Percentiles rank a stretch among this genome's conserved stretches.
These are phyloP conservation scores for Pyrenopolyporus hunteri DNA, from an alignment of 495 filamentous ascomycete species.

Conservation along the genomic window DNA sequence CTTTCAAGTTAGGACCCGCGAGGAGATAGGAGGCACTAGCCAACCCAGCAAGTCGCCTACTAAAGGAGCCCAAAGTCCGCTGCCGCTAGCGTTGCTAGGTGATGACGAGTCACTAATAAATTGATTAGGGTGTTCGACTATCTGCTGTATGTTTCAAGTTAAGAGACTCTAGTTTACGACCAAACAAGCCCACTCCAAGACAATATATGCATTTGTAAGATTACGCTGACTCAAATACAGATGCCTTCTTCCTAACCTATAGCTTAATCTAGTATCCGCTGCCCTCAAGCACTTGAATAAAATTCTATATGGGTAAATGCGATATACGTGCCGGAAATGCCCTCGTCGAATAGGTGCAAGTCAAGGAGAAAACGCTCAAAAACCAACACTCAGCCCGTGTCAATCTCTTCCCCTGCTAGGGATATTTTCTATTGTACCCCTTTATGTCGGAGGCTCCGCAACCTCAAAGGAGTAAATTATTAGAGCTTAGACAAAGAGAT, in stretches of 20 bases:
- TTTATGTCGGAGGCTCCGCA: too few species aligned
- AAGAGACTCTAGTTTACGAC: neutral
- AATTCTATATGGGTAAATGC: too few species aligned
- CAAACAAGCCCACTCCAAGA: neutral
- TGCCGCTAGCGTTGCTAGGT: conserved; percentile 3
- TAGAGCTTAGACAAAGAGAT: conserved; percentile 1
- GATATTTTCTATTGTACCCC: too few species aligned
- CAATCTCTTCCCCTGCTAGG: too few species aligned
- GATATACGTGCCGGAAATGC: too few species aligned
- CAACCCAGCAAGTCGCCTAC: conserved; percentile 11
- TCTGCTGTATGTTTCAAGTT: conserved; percentile 26
- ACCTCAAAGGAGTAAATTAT: neutral
- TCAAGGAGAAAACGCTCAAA: too few species aligned
- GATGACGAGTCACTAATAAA: conserved; percentile 17
- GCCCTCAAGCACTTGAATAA: too few species aligned
- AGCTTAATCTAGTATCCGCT: too few species aligned
- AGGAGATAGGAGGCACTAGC: conserved; percentile 12
- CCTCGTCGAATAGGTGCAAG: too few species aligned
- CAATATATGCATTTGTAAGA: neutral
- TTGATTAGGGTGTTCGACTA: conserved; percentile 15
- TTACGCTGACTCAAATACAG: too few species aligned
- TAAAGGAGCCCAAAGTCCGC: conserved; percentile 26
- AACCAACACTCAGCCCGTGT: too few species aligned
- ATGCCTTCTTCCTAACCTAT: too few species aligned
- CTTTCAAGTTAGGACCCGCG: neutral